Evolutionary conservation across 441 rosid genomes (phyloP), one percentile per base, ranked within the genome.

Genomic region (Populus hybrid): DNA sequence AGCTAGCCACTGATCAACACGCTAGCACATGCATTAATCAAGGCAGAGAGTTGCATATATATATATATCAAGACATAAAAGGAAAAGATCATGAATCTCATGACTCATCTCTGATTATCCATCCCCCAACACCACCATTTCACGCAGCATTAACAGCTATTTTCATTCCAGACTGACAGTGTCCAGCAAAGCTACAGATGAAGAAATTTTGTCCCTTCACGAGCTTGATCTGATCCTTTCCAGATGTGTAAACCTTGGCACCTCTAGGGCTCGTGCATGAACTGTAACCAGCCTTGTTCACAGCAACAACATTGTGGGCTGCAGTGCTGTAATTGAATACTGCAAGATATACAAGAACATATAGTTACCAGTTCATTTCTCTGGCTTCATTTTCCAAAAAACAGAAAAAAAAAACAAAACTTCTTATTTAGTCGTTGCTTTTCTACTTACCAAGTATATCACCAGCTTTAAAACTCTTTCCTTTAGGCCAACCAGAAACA

Each of bases 111-210:
- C 61, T 53, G 0, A 53, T 3, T 50, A 50, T 4, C 50, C 7
- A 53, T 53, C n/a, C 61, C n/a, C 7, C 1, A 53, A 53, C 61
- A 50, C 0, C 56, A 0, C 4, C 61, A 6, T 53, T 0, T 87
- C 82, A 89, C 23, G 35, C 45, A 2, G 91, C 93, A 76, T 42
- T 77, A 26, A 89, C 74, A 12, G 98, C 89, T 20, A 93, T 86
- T 81, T 93, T 90, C 93, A 91, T 88, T 6, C 74, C 85, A 64
- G 68, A 18, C 79, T 88, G 81, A 40, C 98, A 89, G 66, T 91
- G 97, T 10, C 83, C 80, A 36, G 78, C 18, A 36, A 82, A 77
- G 71, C 11, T 85, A 78, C 96, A 91, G 74, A 85, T 86, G 85
- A 87, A 91, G 80, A 63, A 88, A 75, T 83, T 86, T 33, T 68